Evolutionary conservation across 2,329 filamentous ascomycete species (phyloP).

Genomic region (Xenosphaeropsis pyriputrescens): DNA sequence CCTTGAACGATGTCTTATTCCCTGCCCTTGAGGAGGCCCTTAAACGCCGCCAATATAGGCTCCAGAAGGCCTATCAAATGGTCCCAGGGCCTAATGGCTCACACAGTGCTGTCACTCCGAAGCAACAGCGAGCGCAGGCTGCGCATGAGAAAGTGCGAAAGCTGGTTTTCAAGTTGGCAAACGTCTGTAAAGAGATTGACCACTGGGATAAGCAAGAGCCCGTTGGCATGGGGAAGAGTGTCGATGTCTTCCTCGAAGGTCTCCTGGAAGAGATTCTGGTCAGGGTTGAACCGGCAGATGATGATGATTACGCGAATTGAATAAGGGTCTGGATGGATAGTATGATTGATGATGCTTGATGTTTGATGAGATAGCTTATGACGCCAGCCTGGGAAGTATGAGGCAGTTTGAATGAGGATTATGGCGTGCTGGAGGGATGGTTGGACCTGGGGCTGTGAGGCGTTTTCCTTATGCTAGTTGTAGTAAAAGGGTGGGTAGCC

Average conservation of each 20-base stretch:
- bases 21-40: constrained; percentile 86
- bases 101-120: constrained; percentile 31
- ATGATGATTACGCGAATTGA: constrained; percentile 27
- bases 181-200: constrained; percentile 82
- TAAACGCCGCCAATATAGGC: constrained; percentile 55
- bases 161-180: constrained; percentile 68
- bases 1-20: constrained; percentile 80
- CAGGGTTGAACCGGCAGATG: constrained; percentile 66
- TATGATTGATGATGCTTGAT: no score
- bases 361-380: no score
- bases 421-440: no score
- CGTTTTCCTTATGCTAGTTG: no score
- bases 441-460: no score
- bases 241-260: constrained; percentile 79
- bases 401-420: no score
- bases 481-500: no score
- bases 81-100: constrained; percentile 7
- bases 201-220: constrained; percentile 73
- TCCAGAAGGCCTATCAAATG: constrained; percentile 23
- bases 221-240: constrained; percentile 86
- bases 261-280: constrained; percentile 89
- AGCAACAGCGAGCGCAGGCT: constrained; percentile 52
- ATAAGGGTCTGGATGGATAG: no score
- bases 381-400: no score
- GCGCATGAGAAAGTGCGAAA: constrained; percentile 73